Percentiles rank a stretch among this genome's conserved stretches.
These are phyloP conservation scores for Lodderomyces jiufengensis DNA, from an alignment of 1,139 yeast species.

Conservation along the genomic window DNA sequence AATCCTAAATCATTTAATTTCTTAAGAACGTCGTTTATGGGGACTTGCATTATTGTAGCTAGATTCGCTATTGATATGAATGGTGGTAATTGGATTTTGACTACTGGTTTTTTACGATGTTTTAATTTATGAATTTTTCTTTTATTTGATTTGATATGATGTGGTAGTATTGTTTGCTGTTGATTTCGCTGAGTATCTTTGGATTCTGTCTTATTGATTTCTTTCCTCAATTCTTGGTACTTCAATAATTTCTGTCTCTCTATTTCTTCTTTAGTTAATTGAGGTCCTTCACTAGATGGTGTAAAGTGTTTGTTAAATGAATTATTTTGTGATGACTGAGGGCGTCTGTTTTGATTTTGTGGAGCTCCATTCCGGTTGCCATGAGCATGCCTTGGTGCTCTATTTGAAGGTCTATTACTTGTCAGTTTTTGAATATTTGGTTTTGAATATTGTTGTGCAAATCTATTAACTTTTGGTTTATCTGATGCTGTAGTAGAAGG, in stretches of 20 bases:
- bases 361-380: too few relatives aligned
- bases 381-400: too few relatives aligned
- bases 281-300: background rate
- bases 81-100: conserved; percentile 59
- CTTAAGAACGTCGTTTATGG: conserved; percentile 55
- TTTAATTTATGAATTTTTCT: conserved; percentile 2
- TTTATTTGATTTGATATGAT: conserved; percentile 10
- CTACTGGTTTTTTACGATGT: conserved; percentile 16
- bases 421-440: background rate
- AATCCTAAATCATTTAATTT: conserved; percentile 71
- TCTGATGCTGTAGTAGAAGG: background rate
- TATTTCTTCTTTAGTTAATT: conserved; percentile 2
- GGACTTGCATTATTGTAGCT: conserved; percentile 65
- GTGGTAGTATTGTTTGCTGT: background rate
- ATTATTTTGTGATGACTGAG: too few relatives aligned
- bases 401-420: too few relatives aligned
- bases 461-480: conserved; percentile 11
- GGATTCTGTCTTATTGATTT: conserved; percentile 2
- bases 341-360: too few relatives aligned
- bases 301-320: conserved; percentile 1
- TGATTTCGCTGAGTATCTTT: conserved; percentile 1
- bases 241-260: conserved; percentile 2
- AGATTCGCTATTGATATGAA: conserved; percentile 73
- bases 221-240: conserved; percentile 5
- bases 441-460: conserved; percentile 11